These are phyloP conservation scores for Astragalus membranaceus DNA, from an alignment of 306 rosid species.

Conservation along the genomic window DNA sequence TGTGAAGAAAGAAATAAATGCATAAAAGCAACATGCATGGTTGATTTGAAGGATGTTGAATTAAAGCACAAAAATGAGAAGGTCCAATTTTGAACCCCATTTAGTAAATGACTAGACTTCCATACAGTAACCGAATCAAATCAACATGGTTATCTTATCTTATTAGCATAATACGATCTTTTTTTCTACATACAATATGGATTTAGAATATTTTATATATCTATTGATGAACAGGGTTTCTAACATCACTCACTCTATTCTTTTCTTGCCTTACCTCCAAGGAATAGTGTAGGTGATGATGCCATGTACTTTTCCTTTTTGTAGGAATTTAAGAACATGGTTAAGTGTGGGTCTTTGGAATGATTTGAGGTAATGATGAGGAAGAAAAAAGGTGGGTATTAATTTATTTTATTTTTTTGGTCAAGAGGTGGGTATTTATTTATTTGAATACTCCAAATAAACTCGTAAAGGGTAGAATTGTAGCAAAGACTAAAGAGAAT, in stretches of 20 bases:
- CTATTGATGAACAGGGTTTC: neutral
- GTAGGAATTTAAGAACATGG: slow-evolving; percentile 36
- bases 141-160: no score
- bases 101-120: slow-evolving; percentile 38
- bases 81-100: slow-evolving; percentile 6
- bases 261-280: neutral
- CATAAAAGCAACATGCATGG: neutral
- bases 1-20: slow-evolving; percentile 3
- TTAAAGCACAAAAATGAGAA: neutral
- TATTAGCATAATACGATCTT: no score
- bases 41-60: slow-evolving; percentile 6
- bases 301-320: slow-evolving; percentile 38
- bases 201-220: no score
- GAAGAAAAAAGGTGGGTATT: slow-evolving; percentile 25
- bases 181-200: no score
- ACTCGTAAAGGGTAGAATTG: slow-evolving; percentile 30
- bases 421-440: no score
- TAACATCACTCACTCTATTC: neutral
- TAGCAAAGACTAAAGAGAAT: slow-evolving; percentile 20
- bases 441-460: slow-evolving; percentile 41
- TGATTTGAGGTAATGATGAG: slow-evolving; percentile 43
- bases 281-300: slow-evolving; percentile 33
- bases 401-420: no score
- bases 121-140: slow-evolving; percentile 15
- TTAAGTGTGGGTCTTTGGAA: slow-evolving; percentile 48